Base-by-base conservation (phyloP, 345 rosid genomes). In the Populus deltoides region DNA sequence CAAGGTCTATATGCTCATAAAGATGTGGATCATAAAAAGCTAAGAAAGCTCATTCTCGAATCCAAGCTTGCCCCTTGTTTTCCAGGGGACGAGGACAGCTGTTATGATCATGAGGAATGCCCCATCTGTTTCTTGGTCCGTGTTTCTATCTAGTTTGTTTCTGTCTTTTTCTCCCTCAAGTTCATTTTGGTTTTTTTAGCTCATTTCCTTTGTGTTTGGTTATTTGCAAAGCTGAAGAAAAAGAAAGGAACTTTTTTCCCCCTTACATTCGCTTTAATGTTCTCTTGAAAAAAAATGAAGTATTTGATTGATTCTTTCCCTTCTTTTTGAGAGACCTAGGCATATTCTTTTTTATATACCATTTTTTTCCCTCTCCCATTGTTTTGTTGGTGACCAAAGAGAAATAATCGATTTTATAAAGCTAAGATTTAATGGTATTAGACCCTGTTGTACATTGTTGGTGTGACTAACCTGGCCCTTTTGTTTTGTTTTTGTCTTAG, bases 21-120 rank as follows among this genome's bases (percentile, higher is more conserved):
- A 85, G 99, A 97, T 87, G 97, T 97, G 45, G 99, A 97, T 80
- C 79, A 89, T 79, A 97, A 97, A 89, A 97, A 92, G 96, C 92
- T 97, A 20, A 87, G 92, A 75, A 97, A 94, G 88, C 94, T 97
- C 18, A 97, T 97, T 77, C 88, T 94, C 2, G 99, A 94, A 53
- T 93, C 96, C 45, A 97, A 94, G 89, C 97, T 97, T 67, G 97
- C 99, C 74, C 98, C 99, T 5, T 97, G 99, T 86, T 97, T 88
- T 83, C 97, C 98, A 1, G 99, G 99, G 6, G 94, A 88, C 8
- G 98, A 97, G 51, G 99, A 97, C 38, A 86, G 88, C 75, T 79
- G 86, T 36, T 76, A 69, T 39, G 99, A 97, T 79, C 91, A 88
- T 39, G 99, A 97, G 90, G 99, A 97, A 80, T 94, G 98, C 73